Base-by-base conservation (phyloP, 805 yeast genomes). In the Starmerella ratchasimensis region DNA sequence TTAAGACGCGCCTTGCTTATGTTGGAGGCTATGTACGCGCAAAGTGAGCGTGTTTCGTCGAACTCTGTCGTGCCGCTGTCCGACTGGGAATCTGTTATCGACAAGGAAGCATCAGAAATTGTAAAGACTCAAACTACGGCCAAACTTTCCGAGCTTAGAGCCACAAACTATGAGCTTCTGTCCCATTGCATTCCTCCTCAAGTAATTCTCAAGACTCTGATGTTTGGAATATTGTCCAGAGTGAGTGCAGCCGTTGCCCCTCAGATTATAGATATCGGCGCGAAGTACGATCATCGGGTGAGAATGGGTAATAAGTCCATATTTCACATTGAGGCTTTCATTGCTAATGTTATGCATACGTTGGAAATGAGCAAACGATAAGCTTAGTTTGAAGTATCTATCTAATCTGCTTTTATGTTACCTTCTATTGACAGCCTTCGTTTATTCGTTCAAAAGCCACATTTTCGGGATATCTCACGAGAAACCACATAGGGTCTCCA, bases 151-250 rank as follows among this genome's bases (percentile, higher is more conserved):
- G 66, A 29, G 70, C 75, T 53, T 61, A 77, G 49, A 67, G 93
- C 65, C 62, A 79, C 24, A 64, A 73, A 19, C 60, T 88, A 90
- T 58, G 96, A 90, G 55, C 62, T 90, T 25, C 59, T 90, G 24
- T 74, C 95, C 0, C 98, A 90, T 58, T 86, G 97, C 49, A 88
- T 90, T 28, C 97, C 98, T 0, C 77, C 96, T 2, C 69, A 76
- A 41, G 61, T 74, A n/a, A 76, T 90, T 16, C 60, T 88, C 48
- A 82, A 81, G 48, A 74, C 64, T 29, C 55, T 79, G 33, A 54
- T 63, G 19, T 52, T 56, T 31, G 53, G 54, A 20, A 49, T 70
- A 20, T 36, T 63, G 22, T 40, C 45, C 14, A 47, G 48, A 8
- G 52, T 58, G 9, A 42, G 50, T 11, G 46, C 51, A 2, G 27